Conservation (phyloP, 306 rosid genomes). For the Acacia confusa region DNA sequence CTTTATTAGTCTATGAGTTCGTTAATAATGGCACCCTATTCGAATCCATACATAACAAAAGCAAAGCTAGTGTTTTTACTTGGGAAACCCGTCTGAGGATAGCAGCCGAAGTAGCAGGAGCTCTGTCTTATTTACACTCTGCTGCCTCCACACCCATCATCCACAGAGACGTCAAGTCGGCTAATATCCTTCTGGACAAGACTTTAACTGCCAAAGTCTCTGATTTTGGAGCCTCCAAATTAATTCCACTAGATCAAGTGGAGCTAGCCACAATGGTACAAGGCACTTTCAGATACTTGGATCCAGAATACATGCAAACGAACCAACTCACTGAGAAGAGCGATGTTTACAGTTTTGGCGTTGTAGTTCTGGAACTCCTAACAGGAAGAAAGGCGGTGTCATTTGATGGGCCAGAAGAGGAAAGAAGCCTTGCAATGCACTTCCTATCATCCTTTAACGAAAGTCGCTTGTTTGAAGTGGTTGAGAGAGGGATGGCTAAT, state of each 20-base stretch:
- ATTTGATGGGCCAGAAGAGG: constrained; percentile 30
- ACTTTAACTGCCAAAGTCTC: not conserved
- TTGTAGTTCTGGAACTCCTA: constrained; percentile 44
- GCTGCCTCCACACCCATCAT: constrained; percentile 39
- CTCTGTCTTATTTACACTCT: constrained; percentile 35
- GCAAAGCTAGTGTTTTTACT: not conserved
- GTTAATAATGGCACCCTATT: constrained; percentile 26
- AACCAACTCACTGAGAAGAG: constrained; percentile 48
- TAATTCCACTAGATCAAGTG: constrained; percentile 46
- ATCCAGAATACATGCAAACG: constrained; percentile 44
- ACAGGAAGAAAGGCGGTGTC: constrained; percentile 41
- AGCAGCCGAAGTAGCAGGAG: constrained; percentile 40
- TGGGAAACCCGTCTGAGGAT: constrained; percentile 29
- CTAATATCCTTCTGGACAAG: constrained; percentile 42
- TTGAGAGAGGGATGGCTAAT: constrained; percentile 29
- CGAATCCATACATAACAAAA: constrained; percentile 5
- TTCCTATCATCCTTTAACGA: constrained; percentile 39
- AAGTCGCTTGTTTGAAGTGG: constrained; percentile 24
- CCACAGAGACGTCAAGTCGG: constrained; percentile 43
- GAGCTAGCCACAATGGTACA: constrained; percentile 45
- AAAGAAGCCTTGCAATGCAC: constrained; percentile 35
- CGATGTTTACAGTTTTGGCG: constrained; percentile 56
- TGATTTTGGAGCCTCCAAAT: constrained; percentile 47
- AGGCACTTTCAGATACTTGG: constrained; percentile 52
- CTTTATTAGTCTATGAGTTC: constrained; percentile 23